These are phyloP conservation scores for Tricholoma flavovirens DNA, from an alignment of 768 basidiomycete genomes.

Conservation along the genomic window DNA sequence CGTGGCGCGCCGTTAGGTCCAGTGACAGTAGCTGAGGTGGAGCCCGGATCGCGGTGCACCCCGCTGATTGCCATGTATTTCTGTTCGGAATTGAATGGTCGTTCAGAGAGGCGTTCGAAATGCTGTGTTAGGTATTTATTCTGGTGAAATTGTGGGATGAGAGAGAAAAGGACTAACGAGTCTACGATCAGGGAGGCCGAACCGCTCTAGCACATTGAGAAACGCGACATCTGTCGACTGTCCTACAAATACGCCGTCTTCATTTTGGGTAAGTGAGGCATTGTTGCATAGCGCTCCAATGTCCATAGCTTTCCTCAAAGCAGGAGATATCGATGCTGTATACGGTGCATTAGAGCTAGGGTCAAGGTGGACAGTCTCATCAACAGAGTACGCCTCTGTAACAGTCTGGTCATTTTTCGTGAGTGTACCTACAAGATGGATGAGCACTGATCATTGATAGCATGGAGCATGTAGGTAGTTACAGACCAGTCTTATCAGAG, in stretches of 20 bases:
- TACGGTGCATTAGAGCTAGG: conserved; percentile 36
- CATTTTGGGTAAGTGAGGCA: conserved; percentile 56
- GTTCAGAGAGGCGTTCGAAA: conserved; percentile 70
- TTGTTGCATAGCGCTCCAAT: conserved; percentile 91
- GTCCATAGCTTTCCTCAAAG: conserved; percentile 69
- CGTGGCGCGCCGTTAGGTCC: conserved; percentile 32
- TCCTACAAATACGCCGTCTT: conserved; percentile 71
- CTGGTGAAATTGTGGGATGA: conserved; percentile 1
- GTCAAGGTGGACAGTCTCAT: conserved; percentile 70
- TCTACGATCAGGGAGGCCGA: conserved; percentile 66
- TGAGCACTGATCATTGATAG: conserved; percentile 3
- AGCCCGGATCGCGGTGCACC: conserved; percentile 39
- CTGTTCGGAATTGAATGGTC: conserved; percentile 88
- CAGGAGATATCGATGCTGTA: conserved; percentile 44
- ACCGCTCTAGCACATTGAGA: conserved; percentile 67
- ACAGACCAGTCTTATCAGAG: conserved; percentile 89
- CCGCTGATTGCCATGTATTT: conserved; percentile 94
- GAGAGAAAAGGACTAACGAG: conserved; percentile 38
- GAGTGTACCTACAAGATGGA: conserved; percentile 59
- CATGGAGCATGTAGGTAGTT: not conserved
- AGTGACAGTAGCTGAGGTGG: conserved; percentile 19
- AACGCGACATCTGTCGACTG: conserved; percentile 94
- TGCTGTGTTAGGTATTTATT: conserved; percentile 29
- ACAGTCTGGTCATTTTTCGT: conserved; percentile 97
- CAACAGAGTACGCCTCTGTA: conserved; percentile 80